A percentile compares a stretch with the other conserved stretches of the same genome.
Conservation (phyloP, 1,284 basidiomycete species). For the Flammula alnicola region DNA sequence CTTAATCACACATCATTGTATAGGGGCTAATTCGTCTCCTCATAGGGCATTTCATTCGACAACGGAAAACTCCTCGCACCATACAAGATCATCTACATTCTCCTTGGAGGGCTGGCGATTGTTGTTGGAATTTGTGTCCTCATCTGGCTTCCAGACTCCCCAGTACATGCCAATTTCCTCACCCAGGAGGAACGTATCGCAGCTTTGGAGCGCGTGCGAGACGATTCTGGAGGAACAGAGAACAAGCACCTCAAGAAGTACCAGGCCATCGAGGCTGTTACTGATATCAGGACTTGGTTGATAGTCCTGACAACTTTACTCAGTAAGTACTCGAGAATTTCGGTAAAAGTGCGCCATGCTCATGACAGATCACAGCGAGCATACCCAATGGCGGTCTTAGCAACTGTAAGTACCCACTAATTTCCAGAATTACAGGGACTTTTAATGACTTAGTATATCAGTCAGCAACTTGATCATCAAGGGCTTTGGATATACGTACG, state of each 20-base stretch:
- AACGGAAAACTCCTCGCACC: conserved; percentile 50
- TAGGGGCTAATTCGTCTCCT: background rate
- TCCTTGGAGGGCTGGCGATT: conserved; percentile 65
- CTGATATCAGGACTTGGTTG: conserved; percentile 67
- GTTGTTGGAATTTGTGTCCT: conserved; percentile 60
- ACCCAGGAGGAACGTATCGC: conserved; percentile 65
- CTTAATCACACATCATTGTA: background rate
- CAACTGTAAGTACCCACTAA: conserved; percentile 53
- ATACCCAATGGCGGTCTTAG: conserved; percentile 69
- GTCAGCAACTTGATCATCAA: conserved; percentile 68
- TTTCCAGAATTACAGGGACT: background rate
- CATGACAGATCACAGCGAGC: conserved; percentile 45
- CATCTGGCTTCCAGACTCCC: conserved; percentile 69
- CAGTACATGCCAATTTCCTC: conserved; percentile 61
- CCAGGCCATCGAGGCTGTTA: conserved; percentile 61
- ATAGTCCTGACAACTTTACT: conserved; percentile 61
- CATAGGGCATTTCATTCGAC: conserved; percentile 62
- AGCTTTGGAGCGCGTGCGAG: conserved; percentile 67
- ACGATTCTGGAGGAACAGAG: conserved; percentile 67
- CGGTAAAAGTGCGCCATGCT: background rate
- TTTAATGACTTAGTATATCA: conserved; percentile 24
- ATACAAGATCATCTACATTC: conserved; percentile 66
- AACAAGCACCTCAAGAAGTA: conserved; percentile 65
- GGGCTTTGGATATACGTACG: conserved; percentile 69
- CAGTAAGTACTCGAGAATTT: conserved; percentile 44